Evolutionary conservation across 306 rosid species (phyloP), one percentile per base, ranked within the genome.

Genomic region (Trifolium subterraneum): DNA sequence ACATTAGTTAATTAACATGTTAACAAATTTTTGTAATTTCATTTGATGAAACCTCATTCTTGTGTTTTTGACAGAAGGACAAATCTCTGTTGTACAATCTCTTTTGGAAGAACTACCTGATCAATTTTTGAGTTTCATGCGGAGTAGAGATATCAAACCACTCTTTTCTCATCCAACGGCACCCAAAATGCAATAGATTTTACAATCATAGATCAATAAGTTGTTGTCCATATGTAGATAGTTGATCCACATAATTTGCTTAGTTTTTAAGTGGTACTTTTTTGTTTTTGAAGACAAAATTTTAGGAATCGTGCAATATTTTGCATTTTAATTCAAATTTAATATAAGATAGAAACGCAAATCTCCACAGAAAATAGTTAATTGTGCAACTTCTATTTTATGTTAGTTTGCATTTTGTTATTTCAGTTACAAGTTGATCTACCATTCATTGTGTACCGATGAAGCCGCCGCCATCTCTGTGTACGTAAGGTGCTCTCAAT

Each of bases 51-150:
- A 31, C 13, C 1, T 4, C 7, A 29, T 39, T 19, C 15, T 39
- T 11, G 29, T 60, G 22, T 64, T 42, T 20, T 38, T 74, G 31
- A 64, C 77, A 88, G 91, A 86, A 4, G 94, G 98, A 22, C 66
- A 70, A 9, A 77, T 89, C 18, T 81, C 91, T 5, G 87, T 77
- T 6, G 97, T 93, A 13, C 88, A 88, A 82, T 86, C 90, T 67
- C 91, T 91, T 12, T 64, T 93, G 70, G 96, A 91, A 77, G 98
- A 93, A 86, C 75, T 93, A 60, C 98, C 96, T 1, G 82, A 75
- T 18, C 97, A 93, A 70, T 91, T 93, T 51, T 83, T 93, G 82
- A 80, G 77, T 56, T 87, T 87, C 83, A 75, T 93, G 97, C 79
- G 82, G 6, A 44, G 83, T 64, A 88, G 92, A 70, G 90, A 87